Conservation (phyloP, 2,329 filamentous ascomycete species). For the Arthroderma sp. region DNA sequence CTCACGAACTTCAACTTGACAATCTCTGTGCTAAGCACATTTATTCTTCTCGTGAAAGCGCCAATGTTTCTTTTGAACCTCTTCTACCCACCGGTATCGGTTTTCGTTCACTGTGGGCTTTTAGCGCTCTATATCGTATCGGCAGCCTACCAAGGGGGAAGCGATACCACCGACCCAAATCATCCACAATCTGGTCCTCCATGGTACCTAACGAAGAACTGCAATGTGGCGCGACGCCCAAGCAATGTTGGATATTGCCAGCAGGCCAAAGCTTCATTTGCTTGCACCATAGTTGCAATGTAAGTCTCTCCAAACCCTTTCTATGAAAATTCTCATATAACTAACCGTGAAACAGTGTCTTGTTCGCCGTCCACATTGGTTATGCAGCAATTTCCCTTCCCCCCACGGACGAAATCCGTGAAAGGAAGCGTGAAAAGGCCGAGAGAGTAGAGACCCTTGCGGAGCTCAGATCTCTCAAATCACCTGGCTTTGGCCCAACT, state of each 20-base stretch:
- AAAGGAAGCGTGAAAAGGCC: constrained; percentile 14
- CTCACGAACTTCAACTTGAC: constrained; percentile 49
- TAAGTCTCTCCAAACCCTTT: constrained; percentile 23
- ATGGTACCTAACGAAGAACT: constrained; percentile 52
- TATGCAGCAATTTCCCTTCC: constrained; percentile 37
- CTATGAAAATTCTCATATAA: too few relatives aligned
- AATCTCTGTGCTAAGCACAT: constrained; percentile 47
- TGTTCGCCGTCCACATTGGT: constrained; percentile 38
- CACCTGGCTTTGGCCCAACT: constrained; percentile 22
- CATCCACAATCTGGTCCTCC: constrained; percentile 43
- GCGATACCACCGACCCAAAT: constrained; percentile 44
- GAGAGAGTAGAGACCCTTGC: constrained; percentile 21
- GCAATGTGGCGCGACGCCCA: constrained; percentile 36
- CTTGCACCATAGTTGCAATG: constrained; percentile 43
- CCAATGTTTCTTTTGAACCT: constrained; percentile 44
- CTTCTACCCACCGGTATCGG: constrained; percentile 43
- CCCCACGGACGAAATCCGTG: constrained; percentile 26
- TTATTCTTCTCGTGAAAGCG: constrained; percentile 46
- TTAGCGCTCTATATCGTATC: constrained; percentile 42
- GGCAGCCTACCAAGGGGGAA: constrained; percentile 42
- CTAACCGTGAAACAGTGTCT: constrained; percentile 22
- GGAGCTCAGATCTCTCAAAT: constrained; percentile 24
- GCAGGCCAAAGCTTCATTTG: constrained; percentile 48
- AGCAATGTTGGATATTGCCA: constrained; percentile 41
- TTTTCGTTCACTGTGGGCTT: constrained; percentile 39